Evolutionary conservation across 2,329 filamentous ascomycete genomes (phyloP), one percentile per base, ranked within the genome.

Genomic region (Diplodia seriata): DNA sequence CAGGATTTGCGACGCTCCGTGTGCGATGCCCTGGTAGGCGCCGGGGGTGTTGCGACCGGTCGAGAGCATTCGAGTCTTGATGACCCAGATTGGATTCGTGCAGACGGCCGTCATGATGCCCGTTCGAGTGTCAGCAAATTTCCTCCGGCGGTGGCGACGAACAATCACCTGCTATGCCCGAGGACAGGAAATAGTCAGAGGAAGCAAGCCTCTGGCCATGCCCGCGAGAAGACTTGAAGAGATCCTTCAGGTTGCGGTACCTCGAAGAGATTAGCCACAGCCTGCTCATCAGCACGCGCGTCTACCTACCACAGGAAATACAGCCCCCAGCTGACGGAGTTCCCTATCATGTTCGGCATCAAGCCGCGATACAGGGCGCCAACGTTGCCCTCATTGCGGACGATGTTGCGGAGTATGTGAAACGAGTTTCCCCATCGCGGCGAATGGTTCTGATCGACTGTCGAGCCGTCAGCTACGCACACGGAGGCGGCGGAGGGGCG

Each of bases 41-140:
- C 93, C 93, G 1, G 85, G 86, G 6, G 88, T 85, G 66, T 87
- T 84, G 61, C 87, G 87, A 72, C 95, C 92, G 4, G 92, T 94
- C 36, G 93, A 93, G 29, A 98, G 84, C 93, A 99, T 98, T 70
- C 95, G 91, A 9, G 94, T 98, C 83, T 98, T 98, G 78, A 99
- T 89, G 2, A 99, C 95, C 95, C 95, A 99, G 73, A 99, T 90
- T 2, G 95, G 95, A 77, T 98, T 98, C 36, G 95, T 98, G 71
- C 94, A 85, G 36, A 92, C 81, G 53, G 94, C 91, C 1, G 93
- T 97, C 50, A 92, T 79, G 20, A 90, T 83, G 36, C 94, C 94
- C 76, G 31, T 36, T 20, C n/a, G 38, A 75, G n/a, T 83, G 61
- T 69, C 20, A 70, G 61, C 23, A 59, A 15, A n/a, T n/a, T 9